Base-by-base conservation (phyloP, 73 alveolate species). In the Urostyla sp. region DNA sequence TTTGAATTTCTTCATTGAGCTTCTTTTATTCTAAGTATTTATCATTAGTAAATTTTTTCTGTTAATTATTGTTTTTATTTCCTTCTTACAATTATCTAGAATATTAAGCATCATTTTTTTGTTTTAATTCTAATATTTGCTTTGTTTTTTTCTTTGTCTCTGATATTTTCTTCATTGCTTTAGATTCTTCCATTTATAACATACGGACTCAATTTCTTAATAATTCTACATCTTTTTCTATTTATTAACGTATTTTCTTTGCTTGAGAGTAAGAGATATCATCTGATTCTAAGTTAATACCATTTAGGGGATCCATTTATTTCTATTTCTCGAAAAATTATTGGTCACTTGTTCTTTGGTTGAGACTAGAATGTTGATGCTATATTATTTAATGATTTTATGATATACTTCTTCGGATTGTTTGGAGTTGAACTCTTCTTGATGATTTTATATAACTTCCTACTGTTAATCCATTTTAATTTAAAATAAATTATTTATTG, bases 71-170 rank as follows among this genome's bases (percentile, higher is more conserved):
- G 43, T 66, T 3, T 23, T 66, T 18, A 28, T 66, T 15, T 45
- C 28, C 21, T 38, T 45, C 44, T 15, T 28, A 3, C 27, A 20
- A 18, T 38, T 66, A 43, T 23, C 24, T 37, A 4, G 36, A 23
- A 21, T 18, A 37, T 34, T 40, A 15, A 5, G 16, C 20, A 21
- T 66, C 80, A 23, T 40, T 66, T 15, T 37, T 40, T 45, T 66
- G 8, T 43, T 66, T 66, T 20, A 66, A 34, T 18, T 66, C 80
- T 15, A 34, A 11, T 4, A 66, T 66, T 43, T 66, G 27, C 63
- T 6, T 18, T 38, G 80, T 45, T 40, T 66, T 66, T 44, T 66
- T 66, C 10, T 30, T 5, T 2, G 80, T 66, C 45, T 66, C 80
- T 21, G 36, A 28, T 6, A 66, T 40, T 24, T 66, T 66, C 49